Percentiles rank a stretch among this genome's conserved stretches.
Conservation (phyloP, 2,329 filamentous ascomycete genomes). For the Diaporthe eres region DNA sequence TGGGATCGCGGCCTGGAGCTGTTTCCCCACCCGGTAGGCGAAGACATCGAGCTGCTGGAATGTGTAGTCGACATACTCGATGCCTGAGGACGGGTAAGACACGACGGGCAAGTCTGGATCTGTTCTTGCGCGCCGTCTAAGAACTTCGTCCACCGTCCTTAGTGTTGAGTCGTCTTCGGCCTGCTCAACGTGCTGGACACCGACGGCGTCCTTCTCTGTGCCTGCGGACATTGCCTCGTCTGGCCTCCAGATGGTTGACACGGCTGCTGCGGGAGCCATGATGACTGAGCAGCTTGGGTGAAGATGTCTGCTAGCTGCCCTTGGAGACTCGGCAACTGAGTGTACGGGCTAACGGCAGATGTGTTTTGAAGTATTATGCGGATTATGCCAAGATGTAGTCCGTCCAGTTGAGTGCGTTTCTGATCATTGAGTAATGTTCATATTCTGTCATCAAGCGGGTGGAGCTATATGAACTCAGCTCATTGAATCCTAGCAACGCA, state of each 20-base stretch:
- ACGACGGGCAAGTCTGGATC: constrained; percentile 54
- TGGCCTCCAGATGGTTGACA: constrained; percentile 14
- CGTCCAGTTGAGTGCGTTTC: background rate
- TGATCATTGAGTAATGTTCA: background rate
- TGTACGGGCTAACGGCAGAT: background rate
- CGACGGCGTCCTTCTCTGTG: constrained; percentile 1
- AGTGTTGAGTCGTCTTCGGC: constrained; percentile 35
- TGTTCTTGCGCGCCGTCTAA: constrained; percentile 53
- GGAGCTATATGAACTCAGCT: constrained; percentile 11
- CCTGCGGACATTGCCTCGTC: background rate
- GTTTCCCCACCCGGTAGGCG: constrained; percentile 48
- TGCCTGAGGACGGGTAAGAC: constrained; percentile 59
- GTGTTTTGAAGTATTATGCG: constrained; percentile 1
- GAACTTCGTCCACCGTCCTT: constrained; percentile 55
- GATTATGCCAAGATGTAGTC: background rate
- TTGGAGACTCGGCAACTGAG: background rate
- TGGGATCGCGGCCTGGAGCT: constrained; percentile 42
- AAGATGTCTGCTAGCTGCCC: background rate
- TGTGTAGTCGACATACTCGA: constrained; percentile 62
- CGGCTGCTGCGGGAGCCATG: constrained; percentile 22
- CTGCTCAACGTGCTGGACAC: constrained; percentile 6
- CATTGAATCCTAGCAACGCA: background rate
- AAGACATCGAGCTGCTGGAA: constrained; percentile 60
- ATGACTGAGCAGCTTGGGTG: background rate
- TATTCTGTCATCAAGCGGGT: background rate